Evolutionary conservation across 345 rosid genomes (phyloP).

Genomic region (Geranium rotundifolium): DNA sequence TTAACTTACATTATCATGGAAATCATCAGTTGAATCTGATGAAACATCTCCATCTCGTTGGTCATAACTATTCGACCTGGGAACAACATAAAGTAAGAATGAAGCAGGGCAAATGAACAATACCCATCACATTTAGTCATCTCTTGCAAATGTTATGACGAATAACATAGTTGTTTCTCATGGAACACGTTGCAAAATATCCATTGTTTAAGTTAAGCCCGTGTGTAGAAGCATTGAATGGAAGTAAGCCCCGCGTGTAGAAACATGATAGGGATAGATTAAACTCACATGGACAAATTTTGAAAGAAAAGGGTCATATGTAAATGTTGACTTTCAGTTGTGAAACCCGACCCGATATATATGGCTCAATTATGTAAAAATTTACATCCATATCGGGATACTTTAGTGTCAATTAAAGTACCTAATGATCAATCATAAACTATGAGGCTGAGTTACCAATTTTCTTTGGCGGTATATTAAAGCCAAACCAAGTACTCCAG

Average conservation of each 20-base stretch:
- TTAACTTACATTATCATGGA: conserved; percentile 36
- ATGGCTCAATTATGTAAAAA: no score
- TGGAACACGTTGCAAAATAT: not conserved
- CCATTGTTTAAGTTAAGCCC: no score
- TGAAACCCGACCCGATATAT: no score
- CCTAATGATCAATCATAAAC: not conserved
- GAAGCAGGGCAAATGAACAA: not conserved
- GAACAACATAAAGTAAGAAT: not conserved
- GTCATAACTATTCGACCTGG: conserved; percentile 36
- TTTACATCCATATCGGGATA: not conserved
- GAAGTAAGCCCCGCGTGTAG: no score
- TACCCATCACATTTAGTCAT: not conserved
- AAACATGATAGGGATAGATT: no score
- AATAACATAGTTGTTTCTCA: not conserved
- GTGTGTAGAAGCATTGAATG: no score
- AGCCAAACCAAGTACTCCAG: not conserved
- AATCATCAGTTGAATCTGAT: conserved; percentile 41
- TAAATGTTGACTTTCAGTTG: no score
- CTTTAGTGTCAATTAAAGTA: not conserved
- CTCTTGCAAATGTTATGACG: not conserved
- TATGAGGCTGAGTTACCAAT: not conserved
- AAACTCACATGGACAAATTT: no score
- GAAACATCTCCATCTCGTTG: conserved; percentile 31
- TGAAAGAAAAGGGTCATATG: no score
- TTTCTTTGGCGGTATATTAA: not conserved